Base-by-base conservation (phyloP, 371 early-diverging fungal genomes). In the Dichotomocladium elegans region DNA sequence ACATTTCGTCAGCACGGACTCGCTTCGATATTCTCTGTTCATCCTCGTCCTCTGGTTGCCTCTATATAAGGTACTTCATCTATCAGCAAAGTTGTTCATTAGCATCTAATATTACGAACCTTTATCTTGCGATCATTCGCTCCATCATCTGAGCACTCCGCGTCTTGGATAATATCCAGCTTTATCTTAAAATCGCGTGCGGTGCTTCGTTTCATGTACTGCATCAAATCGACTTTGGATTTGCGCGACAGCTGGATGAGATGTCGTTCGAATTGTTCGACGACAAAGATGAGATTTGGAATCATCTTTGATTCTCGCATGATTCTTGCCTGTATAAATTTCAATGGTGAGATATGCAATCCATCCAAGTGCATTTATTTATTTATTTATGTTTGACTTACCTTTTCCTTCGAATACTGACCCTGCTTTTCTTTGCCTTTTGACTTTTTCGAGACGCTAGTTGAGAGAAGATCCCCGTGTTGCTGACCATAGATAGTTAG, bases 141-240 rank as follows among this genome's bases (percentile, higher is more conserved):
- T 8, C 25, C 44, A 8, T 49, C 37, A 14, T 59, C 49, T 21
- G 43, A 33, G n/a, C 42, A 19, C 14, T 41, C n/a, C 29, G n/a
- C 45, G 26, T 54, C 51, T 14, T 56, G 53, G 6, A 81, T 66
- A 0, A 63, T 42, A 33, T 77, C 68, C 28, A 83, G 58, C 45
- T 81, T 69, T 57, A 88, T 86, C 50, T 71, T 76, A 51, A 88
- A 88, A 54, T 88, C 88, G 41, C 86, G 78, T 19, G 86, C 76
- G 0, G 86, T 88, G 56, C 86, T 83, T 9, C 86, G 71, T 41
- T 85, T 79, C 73, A 86, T 81, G 50, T 81, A 81, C 51, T 84
- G 82, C 61, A 83, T 84, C 50, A 88, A 53, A 51, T 86, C 77
- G 17, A 83, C 76, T 29, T 80, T 83, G 45, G 81, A 72, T 50